Conservation (phyloP, 306 rosid species). For the Prosopis cineraria region DNA sequence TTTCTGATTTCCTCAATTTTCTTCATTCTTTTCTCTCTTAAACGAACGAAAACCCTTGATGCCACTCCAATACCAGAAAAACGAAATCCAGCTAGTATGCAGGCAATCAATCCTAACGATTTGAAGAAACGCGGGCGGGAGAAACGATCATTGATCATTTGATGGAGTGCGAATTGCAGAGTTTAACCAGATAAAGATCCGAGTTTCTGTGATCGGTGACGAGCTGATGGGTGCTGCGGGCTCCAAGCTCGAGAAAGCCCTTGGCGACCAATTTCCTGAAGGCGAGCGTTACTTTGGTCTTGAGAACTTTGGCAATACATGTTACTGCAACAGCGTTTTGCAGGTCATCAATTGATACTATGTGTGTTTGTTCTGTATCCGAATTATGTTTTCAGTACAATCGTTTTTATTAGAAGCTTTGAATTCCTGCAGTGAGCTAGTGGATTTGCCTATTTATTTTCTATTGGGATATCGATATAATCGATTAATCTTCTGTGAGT, state of each 20-base stretch:
- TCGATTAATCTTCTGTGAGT: background rate
- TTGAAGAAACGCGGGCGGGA: constrained; percentile 12
- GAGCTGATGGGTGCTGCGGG: constrained; percentile 91
- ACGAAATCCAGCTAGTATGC: constrained; percentile 1
- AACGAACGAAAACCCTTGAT: constrained; percentile 39
- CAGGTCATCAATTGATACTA: constrained; percentile 50
- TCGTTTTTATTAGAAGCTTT: constrained; percentile 1
- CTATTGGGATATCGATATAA: background rate
- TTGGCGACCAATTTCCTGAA: constrained; percentile 97
- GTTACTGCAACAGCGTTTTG: constrained; percentile 97
- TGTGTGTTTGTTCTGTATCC: background rate
- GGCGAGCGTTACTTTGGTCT: constrained; percentile 98
- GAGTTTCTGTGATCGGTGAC: constrained; percentile 36
- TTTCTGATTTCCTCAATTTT: constrained; percentile 5
- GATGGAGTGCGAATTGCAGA: constrained; percentile 39
- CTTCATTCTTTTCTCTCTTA: background rate
- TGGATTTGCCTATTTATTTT: background rate
- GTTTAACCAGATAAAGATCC: constrained; percentile 59
- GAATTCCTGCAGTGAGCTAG: background rate
- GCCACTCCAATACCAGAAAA: constrained; percentile 10
- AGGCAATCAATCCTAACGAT: constrained; percentile 42
- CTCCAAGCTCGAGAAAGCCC: constrained; percentile 98
- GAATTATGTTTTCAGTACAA: background rate
- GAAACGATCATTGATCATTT: constrained; percentile 6
- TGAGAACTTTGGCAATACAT: constrained; percentile 96